Conservation (phyloP, 164 flowering plant species). For the Tetracentron sinense region DNA sequence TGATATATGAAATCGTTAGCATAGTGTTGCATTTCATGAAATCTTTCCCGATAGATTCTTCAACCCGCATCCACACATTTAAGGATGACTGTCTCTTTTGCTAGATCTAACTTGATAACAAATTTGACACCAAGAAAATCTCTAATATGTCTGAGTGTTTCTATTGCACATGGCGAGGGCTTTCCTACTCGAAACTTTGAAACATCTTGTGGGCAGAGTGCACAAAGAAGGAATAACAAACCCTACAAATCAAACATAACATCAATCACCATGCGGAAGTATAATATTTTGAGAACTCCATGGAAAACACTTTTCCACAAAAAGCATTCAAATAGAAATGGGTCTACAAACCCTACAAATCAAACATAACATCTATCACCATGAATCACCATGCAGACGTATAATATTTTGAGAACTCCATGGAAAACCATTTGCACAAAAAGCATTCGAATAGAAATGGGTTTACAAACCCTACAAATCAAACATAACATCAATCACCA, state of each 20-base stretch:
- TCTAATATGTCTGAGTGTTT: conserved; percentile 67
- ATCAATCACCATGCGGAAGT: too few species aligned
- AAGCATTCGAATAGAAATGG: too few species aligned
- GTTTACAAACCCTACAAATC: too few species aligned
- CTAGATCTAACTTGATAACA: conserved; percentile 65
- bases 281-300: not conserved
- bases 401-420: not conserved
- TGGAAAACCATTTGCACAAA: not conserved
- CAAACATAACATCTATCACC: too few species aligned
- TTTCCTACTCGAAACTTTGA: conserved; percentile 87
- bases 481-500: too few species aligned
- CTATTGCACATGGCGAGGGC: conserved; percentile 78
- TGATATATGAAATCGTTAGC: not conserved
- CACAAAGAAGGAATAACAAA: conserved; percentile 80
- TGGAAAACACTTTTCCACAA: not conserved
- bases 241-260: conserved; percentile 44
- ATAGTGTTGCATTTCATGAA: conserved; percentile 31
- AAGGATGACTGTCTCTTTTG: conserved; percentile 62
- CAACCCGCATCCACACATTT: conserved; percentile 71
- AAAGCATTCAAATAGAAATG: not conserved
- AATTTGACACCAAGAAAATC: conserved; percentile 79
- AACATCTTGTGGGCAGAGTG: conserved; percentile 77
- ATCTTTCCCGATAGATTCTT: conserved; percentile 72
- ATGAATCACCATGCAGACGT: too few species aligned
- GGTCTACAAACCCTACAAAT: too few species aligned